Percentiles rank a stretch among this genome's conserved stretches.
These are phyloP conservation scores for Ambrosia hybrid DNA, from an alignment of 140 eudicot genomes.

Conservation along the genomic window DNA sequence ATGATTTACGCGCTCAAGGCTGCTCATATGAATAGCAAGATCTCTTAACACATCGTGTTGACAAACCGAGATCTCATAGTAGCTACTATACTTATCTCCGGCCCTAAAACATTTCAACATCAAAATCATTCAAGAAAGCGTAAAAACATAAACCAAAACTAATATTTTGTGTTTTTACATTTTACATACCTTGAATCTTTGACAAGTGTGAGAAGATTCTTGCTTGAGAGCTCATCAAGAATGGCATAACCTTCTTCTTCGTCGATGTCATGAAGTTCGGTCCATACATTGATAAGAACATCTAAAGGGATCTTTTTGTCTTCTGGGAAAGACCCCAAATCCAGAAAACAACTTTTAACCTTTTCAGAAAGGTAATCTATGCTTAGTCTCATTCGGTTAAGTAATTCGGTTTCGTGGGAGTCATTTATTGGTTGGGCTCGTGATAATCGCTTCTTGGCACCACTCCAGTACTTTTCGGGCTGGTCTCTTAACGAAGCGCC, in stretches of 20 bases:
- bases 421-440: constrained; percentile 67
- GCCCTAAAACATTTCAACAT: constrained; percentile 44
- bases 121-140: neutral
- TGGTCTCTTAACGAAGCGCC: constrained; percentile 87
- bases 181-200: constrained; percentile 61
- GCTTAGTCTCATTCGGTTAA: constrained; percentile 75
- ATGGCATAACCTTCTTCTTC: constrained; percentile 79
- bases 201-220: constrained; percentile 72
- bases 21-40: constrained; percentile 78
- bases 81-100: constrained; percentile 73
- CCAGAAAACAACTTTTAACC: constrained; percentile 77
- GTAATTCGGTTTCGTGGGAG: constrained; percentile 72
- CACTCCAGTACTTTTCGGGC: constrained; percentile 70
- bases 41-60: constrained; percentile 93
- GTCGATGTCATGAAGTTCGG: constrained; percentile 74
- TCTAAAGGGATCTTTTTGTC: constrained; percentile 87
- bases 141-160: neutral
- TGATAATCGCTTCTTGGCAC: constrained; percentile 67
- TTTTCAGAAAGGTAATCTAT: constrained; percentile 55
- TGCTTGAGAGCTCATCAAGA: constrained; percentile 73
- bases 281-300: constrained; percentile 84
- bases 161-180: neutral
- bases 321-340: constrained; percentile 82
- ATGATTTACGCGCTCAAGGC: constrained; percentile 37
- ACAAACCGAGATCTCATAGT: constrained; percentile 65